Evolutionary conservation across 1,139 yeast species (phyloP), one percentile per base, ranked within the genome.

Genomic region (Diutina pseudorugosa): DNA sequence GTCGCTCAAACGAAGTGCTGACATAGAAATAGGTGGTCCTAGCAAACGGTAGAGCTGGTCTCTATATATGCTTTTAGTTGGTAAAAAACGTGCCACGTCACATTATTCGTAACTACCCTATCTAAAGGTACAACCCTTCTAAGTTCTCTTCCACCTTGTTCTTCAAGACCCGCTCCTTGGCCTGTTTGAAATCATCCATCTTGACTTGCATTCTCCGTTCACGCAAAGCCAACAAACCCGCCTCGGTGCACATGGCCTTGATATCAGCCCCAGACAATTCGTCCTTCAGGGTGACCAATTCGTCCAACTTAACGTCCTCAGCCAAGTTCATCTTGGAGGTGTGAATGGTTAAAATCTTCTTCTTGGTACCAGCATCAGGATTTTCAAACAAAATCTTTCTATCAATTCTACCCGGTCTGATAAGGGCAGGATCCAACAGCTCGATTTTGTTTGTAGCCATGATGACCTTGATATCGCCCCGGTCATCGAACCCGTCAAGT

Each of bases 371-470:
- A 52, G 94, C 82, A 66, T 93, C 98, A 20, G 98, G 98, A 65
- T 87, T 90, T 71, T 93, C 98, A 71, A 94, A 94, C 64, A 91
- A 75, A 63, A 94, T 94, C 76, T 94, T 94, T 65, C 98, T 82
- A 69, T 94, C 99, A 65, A 94, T 93, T 77, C 99, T 85, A 51
- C 99, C 99, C 0, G 99, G 99, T 71, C 99, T 84, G 61, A 94
- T 90, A 65, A 93, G 79, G 6, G 99, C 99, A 6, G 98, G 98
- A 69, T 94, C 99, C 62, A 94, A 77, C 27, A 90, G 80, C 69
- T 93, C 98, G 61, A 93, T 91, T 67, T 85, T 91, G 71, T 94
- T 94, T 18, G 99, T 94, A 20, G 99, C 99, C 98, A 94, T 93
- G 58, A 94, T 90, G 47, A 94, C 98, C 75, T 94, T 94, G 59